A percentile compares a stretch with the other conserved stretches of the same genome.
These are phyloP conservation scores for Xerocomellus dryophilus DNA, from an alignment of 768 basidiomycete species.

Conservation along the genomic window DNA sequence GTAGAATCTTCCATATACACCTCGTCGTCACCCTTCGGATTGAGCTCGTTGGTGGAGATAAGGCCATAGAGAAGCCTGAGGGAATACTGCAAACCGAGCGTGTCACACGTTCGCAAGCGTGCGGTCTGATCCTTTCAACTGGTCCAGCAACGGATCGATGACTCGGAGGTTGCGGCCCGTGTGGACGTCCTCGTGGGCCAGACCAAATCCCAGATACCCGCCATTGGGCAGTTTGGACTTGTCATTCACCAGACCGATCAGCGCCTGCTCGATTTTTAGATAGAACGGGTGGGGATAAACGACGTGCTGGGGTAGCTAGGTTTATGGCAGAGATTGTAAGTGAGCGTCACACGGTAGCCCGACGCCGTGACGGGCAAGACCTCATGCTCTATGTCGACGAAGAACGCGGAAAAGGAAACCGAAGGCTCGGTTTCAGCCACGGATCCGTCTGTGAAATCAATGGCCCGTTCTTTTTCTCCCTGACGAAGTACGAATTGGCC, in stretches of 20 bases:
- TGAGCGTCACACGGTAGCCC: constrained; percentile 44
- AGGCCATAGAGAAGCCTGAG: constrained; percentile 4
- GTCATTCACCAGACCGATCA: neutral
- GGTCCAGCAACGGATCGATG: neutral
- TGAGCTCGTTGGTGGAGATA: neutral
- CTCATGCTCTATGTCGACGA: constrained; percentile 45
- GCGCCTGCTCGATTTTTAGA: neutral
- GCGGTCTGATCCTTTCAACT: constrained; percentile 16
- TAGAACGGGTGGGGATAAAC: neutral
- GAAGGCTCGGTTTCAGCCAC: neutral
- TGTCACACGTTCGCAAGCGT: constrained; percentile 1
- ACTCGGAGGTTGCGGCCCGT: neutral
- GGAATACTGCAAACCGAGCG: constrained; percentile 2
- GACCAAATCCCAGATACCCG: constrained; percentile 12
- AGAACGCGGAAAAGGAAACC: constrained; percentile 40
- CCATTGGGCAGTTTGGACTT: neutral
- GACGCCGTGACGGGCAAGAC: constrained; percentile 38
- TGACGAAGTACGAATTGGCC: constrained; percentile 9
- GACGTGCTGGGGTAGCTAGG: neutral
- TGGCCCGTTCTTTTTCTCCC: neutral
- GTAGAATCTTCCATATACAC: neutral
- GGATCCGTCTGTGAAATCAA: neutral
- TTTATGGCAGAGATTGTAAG: constrained; percentile 37
- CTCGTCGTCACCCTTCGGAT: neutral
- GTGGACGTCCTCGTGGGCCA: constrained; percentile 12